Evolutionary conservation across 148 eudicot genomes (phyloP), one percentile per base, ranked within the genome.

Genomic region (Chenopodium quinoa): DNA sequence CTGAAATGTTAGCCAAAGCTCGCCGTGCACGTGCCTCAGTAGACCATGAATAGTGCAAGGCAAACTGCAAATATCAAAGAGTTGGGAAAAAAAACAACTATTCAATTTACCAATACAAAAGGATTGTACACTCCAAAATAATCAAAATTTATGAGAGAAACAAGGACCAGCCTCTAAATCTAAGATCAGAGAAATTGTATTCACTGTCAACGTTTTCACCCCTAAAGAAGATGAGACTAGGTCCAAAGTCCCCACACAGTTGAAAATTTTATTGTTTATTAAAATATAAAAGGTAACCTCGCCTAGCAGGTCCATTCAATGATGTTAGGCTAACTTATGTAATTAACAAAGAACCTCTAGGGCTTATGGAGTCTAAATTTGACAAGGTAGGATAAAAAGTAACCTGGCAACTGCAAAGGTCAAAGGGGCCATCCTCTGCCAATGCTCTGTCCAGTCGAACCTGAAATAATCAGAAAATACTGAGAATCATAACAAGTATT

Each of bases 1-100:
- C 91, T 77, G 99, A 96, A 79, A 96, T 94, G 87, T 96, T 96
- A 56, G 97, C 97, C 88, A 96, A 87, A 79, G 99, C 98, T 84
- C 93, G 88, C 64, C 99, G 90, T 73, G 99, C 99, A 81, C 98
- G 99, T 85, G 97, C 94, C 91, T 94, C 98, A 54, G 98, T 96
- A 80, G 99, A 94, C 99, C 99, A 96, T 48, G 99, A 96, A 82
- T 96, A 96, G 86, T 96, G 99, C 98, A 96, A 85, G 52, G 99
- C 99, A 91, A 96, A 96, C 99, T 96, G 92, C 85, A 91, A 84
- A 78, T 44, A 73, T 64, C 25, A 50, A 40, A 65, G 78, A 32
- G 14, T 25, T 14, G 19, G 12, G 16, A 29, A 37, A 37, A 69
- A 29, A 7, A 17, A 54, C 56, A 82, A 73, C 72, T 40, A 40